phyloP scores from a whole-genome alignment of 352 stramenopile species.

The Phytopythium kandeliae region DNA sequence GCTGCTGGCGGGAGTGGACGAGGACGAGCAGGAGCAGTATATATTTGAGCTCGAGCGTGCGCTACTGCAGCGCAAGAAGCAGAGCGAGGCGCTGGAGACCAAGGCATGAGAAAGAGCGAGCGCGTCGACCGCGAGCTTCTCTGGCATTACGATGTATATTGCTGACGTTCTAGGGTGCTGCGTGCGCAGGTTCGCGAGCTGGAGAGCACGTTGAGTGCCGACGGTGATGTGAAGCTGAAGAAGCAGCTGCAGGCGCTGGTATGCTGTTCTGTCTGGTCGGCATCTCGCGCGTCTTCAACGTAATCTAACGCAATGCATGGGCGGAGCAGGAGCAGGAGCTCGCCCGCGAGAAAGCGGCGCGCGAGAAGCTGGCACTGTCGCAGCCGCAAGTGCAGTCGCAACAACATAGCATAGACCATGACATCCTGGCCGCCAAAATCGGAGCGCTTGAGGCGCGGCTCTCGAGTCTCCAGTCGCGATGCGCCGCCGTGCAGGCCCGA shows the following conservation, averaged over 20 bases:
- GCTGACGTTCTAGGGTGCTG: no score
- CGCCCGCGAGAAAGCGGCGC: slow-evolving; percentile 12
- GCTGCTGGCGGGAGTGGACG: slow-evolving; percentile 11
- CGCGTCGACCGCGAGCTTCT: no score
- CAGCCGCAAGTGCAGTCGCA: slow-evolving; percentile 5
- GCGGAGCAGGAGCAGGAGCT: slow-evolving; percentile 13
- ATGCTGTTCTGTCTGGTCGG: background rate
- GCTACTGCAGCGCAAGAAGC: slow-evolving; percentile 69
- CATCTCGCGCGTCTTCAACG: no score
- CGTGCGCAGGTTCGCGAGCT: slow-evolving; percentile 13
- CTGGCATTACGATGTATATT: no score
- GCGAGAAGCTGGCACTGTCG: slow-evolving; percentile 13
- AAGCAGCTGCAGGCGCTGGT: slow-evolving; percentile 11
- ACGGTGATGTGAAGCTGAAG: slow-evolving; percentile 7
- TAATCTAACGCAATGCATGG: background rate
- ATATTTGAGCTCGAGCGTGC: slow-evolving; percentile 72
- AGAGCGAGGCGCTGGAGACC: slow-evolving; percentile 52
- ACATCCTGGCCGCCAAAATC: slow-evolving; percentile 3
- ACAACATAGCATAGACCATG: background rate
- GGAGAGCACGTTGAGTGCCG: slow-evolving; percentile 10
- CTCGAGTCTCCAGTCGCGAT: slow-evolving; percentile 8
- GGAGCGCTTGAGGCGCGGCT: slow-evolving; percentile 12
- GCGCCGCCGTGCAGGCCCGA: slow-evolving; percentile 4
- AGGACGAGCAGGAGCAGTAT: slow-evolving; percentile 74
- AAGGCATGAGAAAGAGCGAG: slow-evolving; percentile 27